Base-by-base conservation (phyloP, 2,329 filamentous ascomycete species). In the Hansfordia pulvinata region DNA sequence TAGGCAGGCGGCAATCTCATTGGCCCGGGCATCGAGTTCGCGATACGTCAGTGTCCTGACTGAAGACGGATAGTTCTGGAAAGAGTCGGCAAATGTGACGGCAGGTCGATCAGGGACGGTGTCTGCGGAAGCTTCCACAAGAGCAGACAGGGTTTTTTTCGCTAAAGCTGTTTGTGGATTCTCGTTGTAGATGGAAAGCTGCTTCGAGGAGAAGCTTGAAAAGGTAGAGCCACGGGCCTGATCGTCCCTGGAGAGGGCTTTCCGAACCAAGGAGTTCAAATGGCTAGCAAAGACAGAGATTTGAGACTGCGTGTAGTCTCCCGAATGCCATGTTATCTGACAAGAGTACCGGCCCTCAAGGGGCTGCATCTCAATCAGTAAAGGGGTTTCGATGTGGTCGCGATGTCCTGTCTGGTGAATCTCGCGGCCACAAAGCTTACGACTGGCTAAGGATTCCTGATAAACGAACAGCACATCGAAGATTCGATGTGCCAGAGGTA, bases 391-490 rank as follows among this genome's bases (percentile, higher is more conserved):
- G 6, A 90, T 56, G 13, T 69, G 68, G 43, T 94, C 86, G 5
- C 63, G 49, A 27, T 78, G 72, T 15, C 65, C 61, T 0, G 69
- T 45, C 29, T 84, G 59, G 8, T 42, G 48, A 0, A 88, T 55
- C 3, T 45, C 19, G 3, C 49, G 38, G 2, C 35, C 32, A 1
- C 22, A 17, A 17, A 35, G 11, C 21, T 27, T 26, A 15, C 35
- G 40, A 38, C 39, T 54, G 42, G 56, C 51, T 2, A 78, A 55
- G 1, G 76, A 79, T 42, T 93, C 77, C 40, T 94, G 86, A 61
- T 86, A 94, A 0, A 86, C 75, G 40, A 93, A 76, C 0, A 93
- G 56, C 1, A 76, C 64, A 37, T 93, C 81, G 38, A 88, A 93
- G 0, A 93, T 50, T 2, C 53, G 52, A 20, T 69, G 61, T 1